Base-by-base conservation (phyloP, 768 basidiomycete genomes). In the Phlegmacium glaucopus region DNA sequence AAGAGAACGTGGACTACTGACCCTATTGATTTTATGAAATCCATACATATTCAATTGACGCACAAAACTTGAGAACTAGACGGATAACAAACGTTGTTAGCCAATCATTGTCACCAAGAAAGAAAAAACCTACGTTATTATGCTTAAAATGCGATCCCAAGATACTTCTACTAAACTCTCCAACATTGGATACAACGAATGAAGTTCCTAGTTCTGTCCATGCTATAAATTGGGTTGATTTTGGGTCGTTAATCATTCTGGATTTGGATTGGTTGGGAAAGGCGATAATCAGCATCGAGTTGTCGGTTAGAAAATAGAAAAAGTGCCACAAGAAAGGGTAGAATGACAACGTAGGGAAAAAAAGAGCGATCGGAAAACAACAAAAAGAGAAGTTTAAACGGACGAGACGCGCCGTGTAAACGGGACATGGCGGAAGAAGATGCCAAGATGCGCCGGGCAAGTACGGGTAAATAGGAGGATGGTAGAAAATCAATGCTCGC, bases 21-120 rank as follows among this genome's bases (percentile, higher is more conserved):
- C 86, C 68, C 90, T 78, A 64, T 92, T 92, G 68, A 90, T 90
- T 70, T 94, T 94, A 71, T 92, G 90, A 67, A 94, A 95, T 22
- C 91, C 92, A 60, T 94, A 95, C 90, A 94, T 94, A 75, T 95
- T 94, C 53, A 94, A 78, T 62, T 95, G 93, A 54, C 94, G 83
- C 45, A 94, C 91, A 63, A 96, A 95, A 60, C 88, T 90, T 10
- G 90, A 91, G 65, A 96, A 95, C 84, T 95, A 60, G n/a, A 38
- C 12, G 26, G 36, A 12, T 17, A 30, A 13, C 8, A 28, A 7
- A 22, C 29, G 32, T 12, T 45, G 45, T 46, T 52, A 39, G 41
- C 27, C 29, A 44, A 26, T 26, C 44, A 30, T 50, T 48, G 53
- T 51, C 25, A 32, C 39, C 49, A 41, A 39, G n/a, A n/a, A n/a